Evolutionary conservation across 331 rosid genomes (phyloP), one percentile per base, ranked within the genome.

Genomic region (Quercus phellos): DNA sequence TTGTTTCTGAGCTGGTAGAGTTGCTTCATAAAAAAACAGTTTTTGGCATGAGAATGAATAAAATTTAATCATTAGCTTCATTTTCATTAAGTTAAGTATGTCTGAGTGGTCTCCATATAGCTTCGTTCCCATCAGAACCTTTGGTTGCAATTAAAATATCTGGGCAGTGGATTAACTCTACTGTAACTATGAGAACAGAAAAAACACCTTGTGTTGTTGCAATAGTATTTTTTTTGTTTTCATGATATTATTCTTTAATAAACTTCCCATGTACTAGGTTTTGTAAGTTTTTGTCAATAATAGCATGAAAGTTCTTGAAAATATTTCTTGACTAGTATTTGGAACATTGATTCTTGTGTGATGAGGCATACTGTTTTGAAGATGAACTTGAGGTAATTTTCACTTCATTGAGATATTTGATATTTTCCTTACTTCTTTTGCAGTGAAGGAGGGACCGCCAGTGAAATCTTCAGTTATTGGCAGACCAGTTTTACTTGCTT

Each of bases 401-500:
- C 9, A 19, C 83, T 60, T 81, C 64, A 35, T 35, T 77, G 76
- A 69, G 35, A 43, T 80, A 46, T 63, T 63, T 70, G 72, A 70
- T 79, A 66, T 81, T 74, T 81, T 60, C 75, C 29, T 81, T 74
- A 77, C 68, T 79, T 70, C 66, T 38, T 84, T 66, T 66, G 76
- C 70, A 93, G 99, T 70, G 75, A 90, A 82, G 75, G 97, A 91
- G 21, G 84, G 70, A 77, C 91, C 78, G 29, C 88, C 90, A n/a
- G 59, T 16, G 18, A 95, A 88, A 83, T 85, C 94, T 74, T 84
- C 81, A 2, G 94, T 95, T 72, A 74, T 90, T 77, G 94, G 99
- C 74, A 85, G 92, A 67, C 98, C 99, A 55, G 84, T 95, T 82
- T 87, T 95, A 83, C 94, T 93, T 83, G 98, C 98, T 72, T 73